These are phyloP conservation scores for Cornus controversa DNA, from an alignment of 148 eudicot species.

Conservation along the genomic window DNA sequence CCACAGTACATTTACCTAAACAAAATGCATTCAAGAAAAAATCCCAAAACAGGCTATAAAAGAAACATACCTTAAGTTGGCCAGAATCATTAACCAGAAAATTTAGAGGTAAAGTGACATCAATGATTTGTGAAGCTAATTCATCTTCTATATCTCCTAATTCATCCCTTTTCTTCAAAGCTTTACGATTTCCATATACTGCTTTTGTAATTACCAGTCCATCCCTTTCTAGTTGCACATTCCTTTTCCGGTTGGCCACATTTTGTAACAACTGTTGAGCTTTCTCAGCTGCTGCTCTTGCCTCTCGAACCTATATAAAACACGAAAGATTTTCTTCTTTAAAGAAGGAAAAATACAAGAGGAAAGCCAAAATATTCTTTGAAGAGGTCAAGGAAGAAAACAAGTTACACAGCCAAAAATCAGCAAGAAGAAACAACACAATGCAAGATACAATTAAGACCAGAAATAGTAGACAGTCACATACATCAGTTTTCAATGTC, in stretches of 20 bases:
- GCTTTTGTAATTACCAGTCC: slow-evolving; percentile 80
- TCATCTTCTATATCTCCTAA: slow-evolving; percentile 44
- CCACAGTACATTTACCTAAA: too few species aligned
- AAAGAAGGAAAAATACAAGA: neutral
- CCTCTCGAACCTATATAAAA: slow-evolving; percentile 73
- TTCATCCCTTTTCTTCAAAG: slow-evolving; percentile 43
- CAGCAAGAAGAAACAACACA: neutral
- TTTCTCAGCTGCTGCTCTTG: slow-evolving; percentile 80
- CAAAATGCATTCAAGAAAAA: neutral
- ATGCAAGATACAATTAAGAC: neutral
- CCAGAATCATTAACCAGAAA: slow-evolving; percentile 82
- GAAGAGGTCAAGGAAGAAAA: neutral
- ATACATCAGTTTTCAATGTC: neutral
- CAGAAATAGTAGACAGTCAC: neutral
- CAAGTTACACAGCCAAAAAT: neutral
- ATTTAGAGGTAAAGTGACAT: slow-evolving; percentile 83
- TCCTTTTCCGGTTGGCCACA: slow-evolving; percentile 79
- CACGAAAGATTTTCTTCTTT: neutral
- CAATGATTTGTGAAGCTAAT: slow-evolving; percentile 66
- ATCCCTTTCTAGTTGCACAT: slow-evolving; percentile 56
- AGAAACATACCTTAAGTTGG: slow-evolving; percentile 78
- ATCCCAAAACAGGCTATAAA: neutral
- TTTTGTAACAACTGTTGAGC: slow-evolving; percentile 78
- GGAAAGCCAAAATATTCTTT: neutral
- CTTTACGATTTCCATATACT: slow-evolving; percentile 66